Evolutionary conservation across 179 eudicot species (phyloP), one percentile per base, ranked within the genome.

Genomic region (Beta lomatogona): DNA sequence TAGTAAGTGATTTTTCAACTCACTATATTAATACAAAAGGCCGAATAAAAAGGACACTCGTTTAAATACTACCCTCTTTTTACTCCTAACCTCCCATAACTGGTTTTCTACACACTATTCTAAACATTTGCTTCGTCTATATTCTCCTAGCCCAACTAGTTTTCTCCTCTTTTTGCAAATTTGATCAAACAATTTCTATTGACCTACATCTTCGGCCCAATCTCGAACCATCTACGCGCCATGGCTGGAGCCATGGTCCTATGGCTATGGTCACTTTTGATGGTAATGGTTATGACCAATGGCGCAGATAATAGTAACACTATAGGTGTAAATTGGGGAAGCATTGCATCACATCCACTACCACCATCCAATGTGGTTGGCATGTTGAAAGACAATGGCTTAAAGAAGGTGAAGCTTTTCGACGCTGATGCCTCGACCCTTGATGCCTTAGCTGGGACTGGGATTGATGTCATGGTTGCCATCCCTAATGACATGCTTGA

Each of bases 251-350:
- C 84, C 84, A 83, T 73, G 84, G 78, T 80, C 78, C 65, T 77
- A 55, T 77, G 55, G 21, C 7, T 82, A 44, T 83, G 76, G 86
- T 83, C 83, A 73, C 59, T 83, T 31, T 36, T 73, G 14, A 31
- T 84, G 69, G 11, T 83, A 1, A 57, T 87, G 36, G 57, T 79
- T 9, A 76, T 28, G 1, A 78, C 55, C 15, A 79, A 55, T 5
- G 68, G 79, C 65, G 86, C 41, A 4, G 28, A 77, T 15, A 86
- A 80, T 18, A 5, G 53, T 11, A 18, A 80, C 16, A 86, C 79
- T 22, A 6, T 93, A 11, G 97, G 98, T 41, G 96, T 94, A 63
- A 96, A 96, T n/a, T 96, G 98, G 98, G 99, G 99, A 0, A 89
- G 87, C 14, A 89, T 87, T 28, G 79, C 89, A 16, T 83, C 97